Base-by-base conservation (phyloP, 768 basidiomycete species). In the Xerocomellus dryophilus region DNA sequence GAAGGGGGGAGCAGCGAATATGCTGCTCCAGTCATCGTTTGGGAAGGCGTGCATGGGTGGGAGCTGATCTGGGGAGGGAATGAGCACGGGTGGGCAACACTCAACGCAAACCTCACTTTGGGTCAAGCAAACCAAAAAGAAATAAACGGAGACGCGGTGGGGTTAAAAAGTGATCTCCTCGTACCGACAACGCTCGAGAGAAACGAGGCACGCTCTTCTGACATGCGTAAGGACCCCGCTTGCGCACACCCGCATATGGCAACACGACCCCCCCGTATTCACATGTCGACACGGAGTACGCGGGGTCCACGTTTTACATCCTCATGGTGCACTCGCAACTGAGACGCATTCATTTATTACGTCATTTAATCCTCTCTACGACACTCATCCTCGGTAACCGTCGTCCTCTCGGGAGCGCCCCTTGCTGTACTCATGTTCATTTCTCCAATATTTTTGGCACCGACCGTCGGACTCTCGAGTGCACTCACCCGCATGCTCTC, bases 1-100 rank as follows among this genome's bases (percentile, higher is more conserved):
- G 61, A 86, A 87, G 32, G 82, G 84, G 82, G 88, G 82, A 4
- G 79, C 66, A n/a, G 85, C 74, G 67, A 86, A 86, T 18, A 86
- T 48, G 59, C 75, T 72, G 23, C 68, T 71, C 87, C 87, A 89
- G 32, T 78, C 76, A n/a, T 66, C 66, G 50, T 53, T 61, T 7
- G 62, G 43, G 45, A 67, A 21, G 9, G 68, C 11, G 1, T 68
- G 68, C 64, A 66, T 70, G 3, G 23, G 23, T 4, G 23, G 23
- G 23, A 2, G 23, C 5, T 25, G 23, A 65, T 69, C 62, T 43
- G 55, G 8, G 8, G 46, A 29, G 10, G 29, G 29, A 7, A 29
- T 29, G 29, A 29, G 29, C 29, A 29, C 10, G 29, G 9, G n/a
- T n/a, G 9, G 27, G 8, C 8, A 8, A 9, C 27, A 29, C 8